Evolutionary conservation across 371 early-diverging fungal genomes (phyloP), one percentile per base, ranked within the genome.

Genomic region (Rhizopus stolonifer): DNA sequence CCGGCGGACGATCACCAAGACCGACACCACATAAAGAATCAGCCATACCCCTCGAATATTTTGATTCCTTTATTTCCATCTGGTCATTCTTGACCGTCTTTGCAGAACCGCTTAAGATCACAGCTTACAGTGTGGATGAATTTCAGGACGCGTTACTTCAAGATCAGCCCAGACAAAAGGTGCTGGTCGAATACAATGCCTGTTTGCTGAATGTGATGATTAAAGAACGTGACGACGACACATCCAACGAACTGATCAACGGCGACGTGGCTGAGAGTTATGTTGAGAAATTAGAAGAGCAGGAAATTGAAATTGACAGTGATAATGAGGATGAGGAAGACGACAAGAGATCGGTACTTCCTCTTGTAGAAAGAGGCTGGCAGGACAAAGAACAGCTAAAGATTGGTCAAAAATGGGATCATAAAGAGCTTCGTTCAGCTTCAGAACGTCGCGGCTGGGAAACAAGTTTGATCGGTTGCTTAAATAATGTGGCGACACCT

Each of bases 401-500:
- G 33, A 45, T 75, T 1, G 38, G 52, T 25, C 58, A 64, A 19
- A 63, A 58, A 42, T 79, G 79, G 79, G 79, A 79, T 45, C 50
- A 52, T 10, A 67, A 65, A 40, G 71, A 72, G 49, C 32, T 79
- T 9, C 48, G 67, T 29, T 38, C 57, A 6, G 55, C 51, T 17
- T 54, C 60, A 29, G 70, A 72, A 48, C 65, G 70, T 0, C 67
- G 69, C 56, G 71, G 73, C 2, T 78, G 79, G 79, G 73, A 72
- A 54, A 58, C 67, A 0, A 61, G 60, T 1, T 49, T 79, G 22
- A 67, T 79, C 32, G 79, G 79, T 2, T 79, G 72, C 45, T 46
- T 79, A 1, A 74, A 79, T 38, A 73, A 79, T 34, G 61, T 73
- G 0, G 74, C 79, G 14, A 74, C 72, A 1, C 74, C 79, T 2